A percentile compares a stretch with the other conserved stretches of the same genome.
phyloP scores from a whole-genome alignment of 768 basidiomycete species.

The Hygrophorus russula region DNA sequence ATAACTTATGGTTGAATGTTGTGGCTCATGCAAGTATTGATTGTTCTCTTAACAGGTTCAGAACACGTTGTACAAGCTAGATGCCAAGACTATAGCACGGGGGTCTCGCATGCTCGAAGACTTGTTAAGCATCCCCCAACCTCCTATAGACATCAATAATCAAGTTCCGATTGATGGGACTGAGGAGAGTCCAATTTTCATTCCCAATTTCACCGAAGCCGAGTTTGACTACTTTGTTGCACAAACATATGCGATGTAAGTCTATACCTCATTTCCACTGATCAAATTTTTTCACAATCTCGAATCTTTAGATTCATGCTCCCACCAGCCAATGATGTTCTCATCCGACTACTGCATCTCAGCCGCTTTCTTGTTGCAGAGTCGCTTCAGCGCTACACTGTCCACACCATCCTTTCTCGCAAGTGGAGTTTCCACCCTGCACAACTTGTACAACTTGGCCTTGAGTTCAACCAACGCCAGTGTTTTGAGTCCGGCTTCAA shows the following conservation, averaged over 20 bases:
- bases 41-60: neutral
- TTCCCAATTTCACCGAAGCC: neutral
- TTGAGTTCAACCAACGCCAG: neutral
- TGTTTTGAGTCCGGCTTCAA: slow-evolving; percentile 1
- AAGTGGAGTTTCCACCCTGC: neutral
- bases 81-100: neutral
- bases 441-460: neutral
- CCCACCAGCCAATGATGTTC: neutral
- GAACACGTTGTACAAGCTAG: slow-evolving; percentile 1
- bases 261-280: neutral
- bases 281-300: neutral
- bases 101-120: neutral
- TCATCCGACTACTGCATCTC: neutral
- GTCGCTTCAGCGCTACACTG: neutral
- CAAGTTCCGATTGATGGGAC: neutral
- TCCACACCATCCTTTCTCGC: neutral
- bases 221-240: slow-evolving; percentile 3
- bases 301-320: neutral
- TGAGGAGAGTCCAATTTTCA: neutral
- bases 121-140: neutral
- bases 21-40: neutral
- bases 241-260: slow-evolving; percentile 1
- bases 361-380: neutral
- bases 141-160: no score
- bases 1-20: neutral